A percentile compares a stretch with the other conserved stretches of the same genome.
Evolutionary conservation across 1,139 yeast genomes (phyloP).

Genomic region (Meyerozyma elateridarum): DNA sequence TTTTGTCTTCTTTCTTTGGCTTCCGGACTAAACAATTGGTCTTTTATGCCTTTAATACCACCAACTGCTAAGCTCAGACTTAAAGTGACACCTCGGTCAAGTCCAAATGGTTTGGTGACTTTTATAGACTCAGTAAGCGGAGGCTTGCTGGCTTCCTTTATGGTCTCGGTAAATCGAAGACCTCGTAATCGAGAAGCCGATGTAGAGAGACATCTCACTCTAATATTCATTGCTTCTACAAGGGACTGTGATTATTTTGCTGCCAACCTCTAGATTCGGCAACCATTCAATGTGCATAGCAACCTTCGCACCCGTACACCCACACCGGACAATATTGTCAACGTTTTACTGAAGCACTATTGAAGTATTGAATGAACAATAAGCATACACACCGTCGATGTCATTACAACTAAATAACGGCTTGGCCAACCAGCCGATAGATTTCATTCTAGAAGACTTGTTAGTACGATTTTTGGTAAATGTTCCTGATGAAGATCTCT

Average conservation of each 20-base stretch:
- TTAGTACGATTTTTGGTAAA: conserved; percentile 86
- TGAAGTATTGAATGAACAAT: conserved; percentile 4
- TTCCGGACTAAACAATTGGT: conserved; percentile 32
- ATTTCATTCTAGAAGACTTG: conserved; percentile 79
- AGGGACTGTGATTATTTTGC: not conserved
- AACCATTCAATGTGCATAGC: conserved; percentile 5
- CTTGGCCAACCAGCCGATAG: conserved; percentile 55
- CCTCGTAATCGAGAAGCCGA: conserved; percentile 7
- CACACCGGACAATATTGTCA: conserved; percentile 2
- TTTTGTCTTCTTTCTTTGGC: conserved; percentile 50
- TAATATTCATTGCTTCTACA: not conserved
- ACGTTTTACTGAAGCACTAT: conserved; percentile 7
- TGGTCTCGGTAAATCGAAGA: conserved; percentile 26
- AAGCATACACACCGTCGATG: conserved; percentile 36
- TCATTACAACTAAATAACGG: conserved; percentile 56
- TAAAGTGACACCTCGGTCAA: conserved; percentile 27
- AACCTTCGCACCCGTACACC: conserved; percentile 4
- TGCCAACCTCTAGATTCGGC: conserved; percentile 5
- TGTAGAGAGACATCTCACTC: conserved; percentile 5
- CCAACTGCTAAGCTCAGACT: conserved; percentile 19
- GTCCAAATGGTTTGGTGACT: conserved; percentile 39
- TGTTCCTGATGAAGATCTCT: conserved; percentile 86
- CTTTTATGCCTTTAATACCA: conserved; percentile 18
- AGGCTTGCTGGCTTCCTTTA: conserved; percentile 25
- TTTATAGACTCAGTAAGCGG: conserved; percentile 22